Evolutionary conservation across 2,329 filamentous ascomycete species (phyloP).

Genomic region (Camptophora hylomeconis): DNA sequence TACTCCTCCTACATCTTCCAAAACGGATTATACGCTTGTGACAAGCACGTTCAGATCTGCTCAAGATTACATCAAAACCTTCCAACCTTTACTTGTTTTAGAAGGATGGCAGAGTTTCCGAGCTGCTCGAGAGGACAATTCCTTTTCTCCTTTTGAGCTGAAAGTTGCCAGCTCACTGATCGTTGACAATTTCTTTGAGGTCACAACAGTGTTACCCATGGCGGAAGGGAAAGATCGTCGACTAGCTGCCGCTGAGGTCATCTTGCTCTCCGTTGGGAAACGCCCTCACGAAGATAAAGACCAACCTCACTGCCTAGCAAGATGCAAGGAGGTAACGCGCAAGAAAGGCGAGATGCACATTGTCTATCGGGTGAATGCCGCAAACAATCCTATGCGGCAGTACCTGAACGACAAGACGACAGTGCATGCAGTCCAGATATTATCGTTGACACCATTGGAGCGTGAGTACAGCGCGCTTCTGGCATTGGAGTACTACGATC

Average conservation of each 20-base stretch:
- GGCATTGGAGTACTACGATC: conserved; percentile 86
- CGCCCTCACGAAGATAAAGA: conserved; percentile 54
- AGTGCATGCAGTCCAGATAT: conserved; percentile 68
- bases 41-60: conserved; percentile 66
- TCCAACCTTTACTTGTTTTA: conserved; percentile 76
- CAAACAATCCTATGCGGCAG: conserved; percentile 48
- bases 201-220: conserved; percentile 69
- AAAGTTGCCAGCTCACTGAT: conserved; percentile 78
- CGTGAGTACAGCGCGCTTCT: conserved; percentile 87
- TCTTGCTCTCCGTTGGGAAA: conserved; percentile 64
- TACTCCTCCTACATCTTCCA: conserved; percentile 61
- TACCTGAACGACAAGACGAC: conserved; percentile 56
- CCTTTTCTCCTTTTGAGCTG: conserved; percentile 68
- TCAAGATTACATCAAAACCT: conserved; percentile 71
- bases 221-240: conserved; percentile 57
- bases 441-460: conserved; percentile 87
- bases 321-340: conserved; percentile 65
- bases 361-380: conserved; percentile 63
- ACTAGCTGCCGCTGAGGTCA: conserved; percentile 73
- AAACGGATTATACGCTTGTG: conserved; percentile 61
- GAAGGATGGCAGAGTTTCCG: conserved; percentile 95
- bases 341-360: conserved; percentile 76
- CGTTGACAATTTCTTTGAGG: conserved; percentile 85
- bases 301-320: conserved; percentile 70
- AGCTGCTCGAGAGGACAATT: conserved; percentile 75